These are phyloP conservation scores for Pseudopediastrum boryanum DNA, from an alignment of 139 green algal genomes.

Conservation along the genomic window DNA sequence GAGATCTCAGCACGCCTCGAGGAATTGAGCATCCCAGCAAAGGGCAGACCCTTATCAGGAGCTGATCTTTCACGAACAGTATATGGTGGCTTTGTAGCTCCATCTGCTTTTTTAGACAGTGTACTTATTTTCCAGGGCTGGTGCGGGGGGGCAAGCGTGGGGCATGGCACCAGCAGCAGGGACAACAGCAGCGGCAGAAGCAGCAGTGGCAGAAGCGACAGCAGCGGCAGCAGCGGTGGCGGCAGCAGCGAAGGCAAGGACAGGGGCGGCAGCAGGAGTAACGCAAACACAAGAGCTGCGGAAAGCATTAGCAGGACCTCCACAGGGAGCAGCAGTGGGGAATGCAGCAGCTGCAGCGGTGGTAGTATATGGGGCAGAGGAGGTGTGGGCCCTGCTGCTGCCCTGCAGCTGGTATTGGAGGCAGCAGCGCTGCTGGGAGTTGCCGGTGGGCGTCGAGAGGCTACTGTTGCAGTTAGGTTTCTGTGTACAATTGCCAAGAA, in stretches of 20 bases:
- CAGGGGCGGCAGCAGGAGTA: not conserved
- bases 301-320: not conserved
- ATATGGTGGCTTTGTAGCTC: not conserved
- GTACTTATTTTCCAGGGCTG: not conserved
- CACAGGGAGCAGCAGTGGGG: not conserved
- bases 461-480: no score
- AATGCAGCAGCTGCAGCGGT: not conserved
- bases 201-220: not conserved
- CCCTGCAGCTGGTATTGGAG: no score
- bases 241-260: not conserved
- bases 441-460: no score
- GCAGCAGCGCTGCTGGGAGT: no score
- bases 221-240: not conserved
- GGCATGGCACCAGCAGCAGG: no score
- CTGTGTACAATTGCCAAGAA: no score
- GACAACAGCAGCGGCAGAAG: no score
- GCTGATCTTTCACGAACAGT: not conserved
- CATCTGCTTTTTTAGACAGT: not conserved
- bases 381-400: no score
- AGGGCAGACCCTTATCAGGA: not conserved
- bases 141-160: not conserved
- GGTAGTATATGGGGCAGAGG: no score
- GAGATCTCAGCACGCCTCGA: no score
- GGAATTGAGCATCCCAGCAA: no score
- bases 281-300: not conserved